These are phyloP conservation scores for Neurospora terricola DNA, from an alignment of 495 filamentous ascomycete genomes.

Conservation along the genomic window DNA sequence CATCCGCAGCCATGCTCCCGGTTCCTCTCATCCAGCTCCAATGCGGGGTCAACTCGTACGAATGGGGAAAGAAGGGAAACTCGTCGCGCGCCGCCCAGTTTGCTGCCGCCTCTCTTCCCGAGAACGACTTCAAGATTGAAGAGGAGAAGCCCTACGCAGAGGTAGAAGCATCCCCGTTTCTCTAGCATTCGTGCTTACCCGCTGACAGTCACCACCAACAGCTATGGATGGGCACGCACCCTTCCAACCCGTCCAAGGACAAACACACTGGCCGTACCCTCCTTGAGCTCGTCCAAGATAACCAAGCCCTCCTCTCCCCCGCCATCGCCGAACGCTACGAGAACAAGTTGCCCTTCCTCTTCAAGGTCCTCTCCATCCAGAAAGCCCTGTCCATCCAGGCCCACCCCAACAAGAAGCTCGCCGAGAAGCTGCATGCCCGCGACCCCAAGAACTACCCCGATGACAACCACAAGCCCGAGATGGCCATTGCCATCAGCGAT, in stretches of 20 bases:
- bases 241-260: constrained; percentile 88
- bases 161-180: neutral
- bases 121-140: constrained; percentile 60
- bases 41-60: constrained; percentile 96
- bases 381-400: constrained; percentile 97
- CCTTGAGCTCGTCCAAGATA: constrained; percentile 82
- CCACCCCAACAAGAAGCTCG: constrained; percentile 95
- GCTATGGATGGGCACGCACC: constrained; percentile 99
- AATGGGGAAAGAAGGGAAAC: constrained; percentile 91
- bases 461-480: constrained; percentile 99
- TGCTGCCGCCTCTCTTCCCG: constrained; percentile 62
- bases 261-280: constrained; percentile 73
- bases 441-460: constrained; percentile 96
- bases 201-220: constrained; percentile 24
- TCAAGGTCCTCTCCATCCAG: constrained; percentile 90
- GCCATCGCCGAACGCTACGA: constrained; percentile 51
- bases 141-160: constrained; percentile 82
- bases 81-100: constrained; percentile 70
- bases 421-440: constrained; percentile 72
- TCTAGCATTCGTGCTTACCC: too few relatives aligned
- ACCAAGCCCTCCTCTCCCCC: constrained; percentile 65
- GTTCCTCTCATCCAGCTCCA: constrained; percentile 83
- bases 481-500: constrained; percentile 93
- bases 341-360: constrained; percentile 79
- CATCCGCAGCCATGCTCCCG: constrained; percentile 22